phyloP scores from a whole-genome alignment of 169 alveolate species.

The Plasmodium sp. region DNA sequence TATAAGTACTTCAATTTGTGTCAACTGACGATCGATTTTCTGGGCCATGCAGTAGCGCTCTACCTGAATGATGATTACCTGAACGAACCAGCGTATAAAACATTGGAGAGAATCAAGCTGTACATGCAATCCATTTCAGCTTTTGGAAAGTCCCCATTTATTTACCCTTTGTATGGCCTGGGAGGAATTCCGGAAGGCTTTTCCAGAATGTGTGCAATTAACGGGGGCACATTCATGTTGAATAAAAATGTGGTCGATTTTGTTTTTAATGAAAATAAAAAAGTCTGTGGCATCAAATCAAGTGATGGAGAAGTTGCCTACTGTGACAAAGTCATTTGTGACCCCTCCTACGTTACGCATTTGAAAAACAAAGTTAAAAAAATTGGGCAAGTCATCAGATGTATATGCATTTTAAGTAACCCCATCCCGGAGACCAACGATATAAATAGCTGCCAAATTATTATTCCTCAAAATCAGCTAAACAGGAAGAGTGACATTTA shows the following conservation, averaged over 20 bases:
- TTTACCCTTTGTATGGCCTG: slow-evolving; percentile 98
- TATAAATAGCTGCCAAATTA: slow-evolving; percentile 95
- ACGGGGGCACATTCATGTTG: slow-evolving; percentile 98
- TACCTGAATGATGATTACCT: slow-evolving; percentile 94
- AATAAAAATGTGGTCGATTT: slow-evolving; percentile 94
- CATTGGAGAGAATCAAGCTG: slow-evolving; percentile 94
- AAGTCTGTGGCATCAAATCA: slow-evolving; percentile 93
- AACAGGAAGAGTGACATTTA: slow-evolving; percentile 94
- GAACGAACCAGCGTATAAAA: slow-evolving; percentile 91
- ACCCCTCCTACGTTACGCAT: slow-evolving; percentile 93
- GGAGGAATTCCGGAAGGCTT: slow-evolving; percentile 99
- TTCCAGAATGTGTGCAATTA: slow-evolving; percentile 96
- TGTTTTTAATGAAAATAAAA: slow-evolving; percentile 91
- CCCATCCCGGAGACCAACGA: slow-evolving; percentile 96
- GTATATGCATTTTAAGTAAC: slow-evolving; percentile 95
- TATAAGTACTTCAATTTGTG: slow-evolving; percentile 93
- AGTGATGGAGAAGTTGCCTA: slow-evolving; percentile 93
- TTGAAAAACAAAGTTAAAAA: slow-evolving; percentile 79
- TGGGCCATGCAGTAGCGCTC: slow-evolving; percentile 99
- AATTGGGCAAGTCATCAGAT: slow-evolving; percentile 88
- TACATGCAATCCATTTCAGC: slow-evolving; percentile 95
- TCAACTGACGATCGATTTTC: slow-evolving; percentile 97
- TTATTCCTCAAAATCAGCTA: slow-evolving; percentile 96
- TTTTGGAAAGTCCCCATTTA: slow-evolving; percentile 98
- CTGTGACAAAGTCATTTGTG: slow-evolving; percentile 95